These are phyloP conservation scores for Salvia hispanica DNA, from an alignment of 257 asterid species.

Conservation along the genomic window DNA sequence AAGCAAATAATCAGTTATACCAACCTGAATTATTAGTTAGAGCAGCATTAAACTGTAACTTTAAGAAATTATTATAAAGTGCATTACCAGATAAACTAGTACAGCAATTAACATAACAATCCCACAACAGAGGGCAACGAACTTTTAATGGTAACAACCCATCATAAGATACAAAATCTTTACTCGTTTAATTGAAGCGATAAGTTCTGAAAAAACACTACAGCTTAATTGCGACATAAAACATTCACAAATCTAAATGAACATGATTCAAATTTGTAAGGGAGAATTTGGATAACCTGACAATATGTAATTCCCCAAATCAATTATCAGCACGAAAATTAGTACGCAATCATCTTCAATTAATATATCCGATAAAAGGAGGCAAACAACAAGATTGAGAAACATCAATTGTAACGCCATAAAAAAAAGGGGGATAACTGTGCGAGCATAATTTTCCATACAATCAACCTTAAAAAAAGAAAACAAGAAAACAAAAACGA, in stretches of 20 bases:
- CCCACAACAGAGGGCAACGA: background rate
- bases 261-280: background rate
- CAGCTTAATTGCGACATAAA: background rate
- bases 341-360: no score
- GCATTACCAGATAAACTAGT: background rate
- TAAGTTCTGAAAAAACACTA: background rate
- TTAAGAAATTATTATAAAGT: background rate
- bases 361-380: no score
- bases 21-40: background rate
- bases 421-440: no score
- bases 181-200: background rate
- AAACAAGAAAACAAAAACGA: background rate
- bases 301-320: background rate
- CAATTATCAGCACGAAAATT: background rate
- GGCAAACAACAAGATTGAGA: background rate
- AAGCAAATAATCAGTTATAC: background rate
- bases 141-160: background rate
- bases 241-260: background rate
- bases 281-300: background rate
- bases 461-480: background rate
- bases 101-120: background rate
- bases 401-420: background rate
- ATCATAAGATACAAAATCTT: no score
- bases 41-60: background rate
- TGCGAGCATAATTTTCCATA: background rate